phyloP scores from a whole-genome alignment of 805 yeast species.

The Brettanomyces anomalus region DNA sequence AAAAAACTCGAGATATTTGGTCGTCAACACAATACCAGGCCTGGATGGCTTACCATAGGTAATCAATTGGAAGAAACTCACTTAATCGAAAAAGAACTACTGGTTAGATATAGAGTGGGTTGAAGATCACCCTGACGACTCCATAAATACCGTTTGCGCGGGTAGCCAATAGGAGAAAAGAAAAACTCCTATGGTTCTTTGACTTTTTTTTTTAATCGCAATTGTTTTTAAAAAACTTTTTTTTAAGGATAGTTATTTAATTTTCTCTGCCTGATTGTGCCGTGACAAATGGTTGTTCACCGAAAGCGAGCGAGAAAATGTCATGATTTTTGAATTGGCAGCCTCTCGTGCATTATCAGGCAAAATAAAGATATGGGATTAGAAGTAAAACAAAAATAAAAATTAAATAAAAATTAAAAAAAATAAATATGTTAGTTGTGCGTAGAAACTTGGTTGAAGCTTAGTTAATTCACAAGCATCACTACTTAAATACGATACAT shows the following conservation, averaged over 20 bases:
- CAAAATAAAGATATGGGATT: neutral
- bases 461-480: neutral
- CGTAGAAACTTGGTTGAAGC: conserved; percentile 1
- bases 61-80: conserved; percentile 59
- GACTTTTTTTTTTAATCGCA: no score
- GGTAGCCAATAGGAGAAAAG: neutral
- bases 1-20: conserved; percentile 88
- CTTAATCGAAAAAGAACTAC: conserved; percentile 50
- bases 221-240: no score
- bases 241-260: no score
- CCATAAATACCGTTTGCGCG: neutral
- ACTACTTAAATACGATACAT: no score
- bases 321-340: neutral
- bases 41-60: conserved; percentile 87
- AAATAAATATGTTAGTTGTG: no score
- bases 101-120: conserved; percentile 5
- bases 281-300: neutral
- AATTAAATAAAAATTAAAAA: conserved; percentile 1
- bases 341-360: no score
- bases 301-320: neutral
- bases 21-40: conserved; percentile 72
- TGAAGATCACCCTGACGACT: neutral
- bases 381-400: conserved; percentile 1
- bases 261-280: no score
- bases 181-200: no score